phyloP scores from a whole-genome alignment of 305 asterid genomes.

The Solanum hybrid region DNA sequence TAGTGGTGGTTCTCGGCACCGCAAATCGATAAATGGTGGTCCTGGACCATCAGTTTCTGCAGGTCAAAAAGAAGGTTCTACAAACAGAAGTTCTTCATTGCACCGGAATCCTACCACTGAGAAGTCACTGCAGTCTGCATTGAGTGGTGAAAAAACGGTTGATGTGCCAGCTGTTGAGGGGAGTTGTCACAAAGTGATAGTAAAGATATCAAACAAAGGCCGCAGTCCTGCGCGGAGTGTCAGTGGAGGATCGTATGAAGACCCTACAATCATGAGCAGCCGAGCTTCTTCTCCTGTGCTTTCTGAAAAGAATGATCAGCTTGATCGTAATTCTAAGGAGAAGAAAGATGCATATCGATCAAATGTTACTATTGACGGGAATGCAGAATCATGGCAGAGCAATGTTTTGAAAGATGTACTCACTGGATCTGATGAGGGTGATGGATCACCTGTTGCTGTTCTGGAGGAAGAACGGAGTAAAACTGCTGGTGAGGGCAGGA shows the following conservation, averaged over 20 bases:
- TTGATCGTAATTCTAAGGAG: constrained; percentile 26
- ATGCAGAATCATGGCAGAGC: constrained; percentile 34
- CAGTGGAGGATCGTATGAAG: constrained; percentile 43
- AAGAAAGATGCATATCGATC: constrained; percentile 27
- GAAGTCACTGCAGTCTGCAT: constrained; percentile 31
- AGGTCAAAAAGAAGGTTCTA: constrained; percentile 37
- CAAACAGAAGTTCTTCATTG: constrained; percentile 26
- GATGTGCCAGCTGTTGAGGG: constrained; percentile 35
- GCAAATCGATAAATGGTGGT: constrained; percentile 23
- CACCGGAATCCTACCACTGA: constrained; percentile 32
- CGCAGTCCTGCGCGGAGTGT: constrained; percentile 45
- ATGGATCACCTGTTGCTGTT: constrained; percentile 29
- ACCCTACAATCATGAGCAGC: constrained; percentile 35
- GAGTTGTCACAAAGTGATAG: constrained; percentile 46
- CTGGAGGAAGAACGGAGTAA: constrained; percentile 37
- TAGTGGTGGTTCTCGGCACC: constrained; percentile 26
- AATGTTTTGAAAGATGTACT: constrained; percentile 33
- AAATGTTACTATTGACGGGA: constrained; percentile 20
- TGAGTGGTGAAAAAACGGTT: constrained; percentile 23
- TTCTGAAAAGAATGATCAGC: constrained; percentile 33
- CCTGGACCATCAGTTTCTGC: constrained; percentile 27
- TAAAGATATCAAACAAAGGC: constrained; percentile 40
- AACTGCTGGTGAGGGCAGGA: constrained; percentile 26
- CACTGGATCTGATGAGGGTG: constrained; percentile 38
- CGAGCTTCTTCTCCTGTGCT: constrained; percentile 47